Evolutionary conservation across 371 early-diverging fungal species (phyloP), one percentile per base, ranked within the genome.

Genomic region (Blakeslea trispora): DNA sequence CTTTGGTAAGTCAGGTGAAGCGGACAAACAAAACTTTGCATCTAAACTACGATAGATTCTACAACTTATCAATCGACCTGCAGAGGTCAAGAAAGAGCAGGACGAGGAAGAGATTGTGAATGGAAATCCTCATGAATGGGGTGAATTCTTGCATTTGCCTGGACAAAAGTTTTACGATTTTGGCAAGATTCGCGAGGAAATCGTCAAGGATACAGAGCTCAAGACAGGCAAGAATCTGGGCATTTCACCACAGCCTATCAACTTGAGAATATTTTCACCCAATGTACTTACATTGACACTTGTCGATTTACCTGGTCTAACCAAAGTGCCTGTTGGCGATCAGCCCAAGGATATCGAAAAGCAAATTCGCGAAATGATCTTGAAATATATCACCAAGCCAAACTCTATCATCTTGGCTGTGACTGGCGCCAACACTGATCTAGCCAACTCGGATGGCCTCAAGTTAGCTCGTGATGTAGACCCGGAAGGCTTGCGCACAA

Each of bases 341-440:
- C 99, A 99, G 81, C 99, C 99, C 41, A 91, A 92, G 65, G 97
- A 98, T 68, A 99, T 99, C 66, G 99, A 99, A 72, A 89, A 89
- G 63, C 94, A 94, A 74, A 96, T 99, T 62, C 82, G 91, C 39
- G 96, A 97, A 22, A 98, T 99, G 96, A 86, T 97, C 45, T 55
- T 93, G 55, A 91, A 96, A 64, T 99, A 94, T 77, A 92, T 96
- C 64, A 86, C 87, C 41, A 94, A 96, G 65, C 91, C 91, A 50
- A 97, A 97, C 63, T 87, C 96, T 45, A 98, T 99, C 57, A 95
- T 99, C 65, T 83, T 99, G 39, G 97, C 98, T 1, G 97, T 99
- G 4, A 95, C 98, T 3, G 92, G 95, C 19, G 99, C 96, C 23
- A 98, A 96, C 79, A 91, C 94, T 7, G 99, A 99, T 83, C 81